These are phyloP conservation scores for Bombardia bombarda DNA, from an alignment of 495 filamentous ascomycete genomes.

Conservation along the genomic window DNA sequence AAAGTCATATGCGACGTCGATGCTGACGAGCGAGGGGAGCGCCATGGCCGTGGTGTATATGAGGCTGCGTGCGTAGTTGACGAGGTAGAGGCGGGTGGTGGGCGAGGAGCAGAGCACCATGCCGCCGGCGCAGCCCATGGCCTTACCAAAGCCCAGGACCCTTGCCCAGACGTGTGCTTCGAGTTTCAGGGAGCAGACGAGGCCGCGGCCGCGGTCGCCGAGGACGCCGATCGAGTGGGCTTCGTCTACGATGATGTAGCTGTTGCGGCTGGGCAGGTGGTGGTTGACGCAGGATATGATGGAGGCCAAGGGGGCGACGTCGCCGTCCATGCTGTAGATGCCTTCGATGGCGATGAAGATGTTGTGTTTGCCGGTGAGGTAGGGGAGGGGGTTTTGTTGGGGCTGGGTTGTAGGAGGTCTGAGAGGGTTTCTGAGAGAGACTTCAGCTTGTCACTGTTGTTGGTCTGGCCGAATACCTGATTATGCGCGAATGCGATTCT, in stretches of 20 bases:
- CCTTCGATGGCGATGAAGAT: slow-evolving; percentile 65
- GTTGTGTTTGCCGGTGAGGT: slow-evolving; percentile 31
- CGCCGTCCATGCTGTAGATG: slow-evolving; percentile 84
- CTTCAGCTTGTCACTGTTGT: neutral
- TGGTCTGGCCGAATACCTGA: slow-evolving; percentile 22
- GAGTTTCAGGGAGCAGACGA: slow-evolving; percentile 60
- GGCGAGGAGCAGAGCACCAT: slow-evolving; percentile 42
- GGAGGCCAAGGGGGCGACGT: slow-evolving; percentile 54
- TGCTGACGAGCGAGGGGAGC: slow-evolving; percentile 43
- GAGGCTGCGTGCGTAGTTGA: slow-evolving; percentile 54
- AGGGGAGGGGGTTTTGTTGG: neutral
- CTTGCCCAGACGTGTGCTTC: slow-evolving; percentile 60
- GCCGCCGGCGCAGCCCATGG: slow-evolving; percentile 61
- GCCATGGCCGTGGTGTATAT: slow-evolving; percentile 56
- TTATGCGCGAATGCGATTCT: slow-evolving; percentile 56
- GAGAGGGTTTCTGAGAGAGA: slow-evolving; percentile 13
- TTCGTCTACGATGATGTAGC: slow-evolving; percentile 69
- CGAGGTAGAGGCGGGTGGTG: slow-evolving; percentile 44
- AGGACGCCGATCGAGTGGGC: slow-evolving; percentile 67
- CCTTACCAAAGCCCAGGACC: slow-evolving; percentile 73
- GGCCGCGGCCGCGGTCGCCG: slow-evolving; percentile 54
- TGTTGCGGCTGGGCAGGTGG: slow-evolving; percentile 49
- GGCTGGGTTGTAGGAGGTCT: slow-evolving; percentile 5
- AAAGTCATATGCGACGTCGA: slow-evolving; percentile 41
- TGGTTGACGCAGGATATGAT: slow-evolving; percentile 50